Evolutionary conservation across 805 yeast species (phyloP).

Genomic region (Torulaspora maleeae): DNA sequence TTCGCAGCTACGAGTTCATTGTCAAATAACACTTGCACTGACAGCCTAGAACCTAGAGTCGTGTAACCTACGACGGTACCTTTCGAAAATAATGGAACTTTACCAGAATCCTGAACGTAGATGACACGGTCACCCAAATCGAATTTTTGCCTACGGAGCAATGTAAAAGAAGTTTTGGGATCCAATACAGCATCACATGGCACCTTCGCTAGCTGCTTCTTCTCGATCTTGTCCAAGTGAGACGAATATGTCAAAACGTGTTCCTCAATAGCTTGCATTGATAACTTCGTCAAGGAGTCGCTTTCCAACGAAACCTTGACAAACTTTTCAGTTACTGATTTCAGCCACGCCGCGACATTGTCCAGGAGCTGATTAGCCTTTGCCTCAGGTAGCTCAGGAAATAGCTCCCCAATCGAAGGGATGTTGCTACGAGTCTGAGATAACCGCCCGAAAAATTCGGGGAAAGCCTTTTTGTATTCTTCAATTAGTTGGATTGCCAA

Average conservation of each 20-base stretch:
- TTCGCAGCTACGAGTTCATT: slow-evolving; percentile 77
- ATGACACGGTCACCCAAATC: slow-evolving; percentile 85
- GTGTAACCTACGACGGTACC: slow-evolving; percentile 87
- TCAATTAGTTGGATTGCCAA: slow-evolving; percentile 62
- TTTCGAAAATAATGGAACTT: slow-evolving; percentile 77
- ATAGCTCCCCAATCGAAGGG: slow-evolving; percentile 31
- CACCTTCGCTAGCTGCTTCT: slow-evolving; percentile 67
- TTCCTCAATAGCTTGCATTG: slow-evolving; percentile 64
- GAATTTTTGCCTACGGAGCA: slow-evolving; percentile 70
- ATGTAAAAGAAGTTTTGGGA: slow-evolving; percentile 66
- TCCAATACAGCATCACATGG: slow-evolving; percentile 79
- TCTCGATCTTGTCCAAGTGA: slow-evolving; percentile 43
- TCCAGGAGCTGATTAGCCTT: slow-evolving; percentile 29
- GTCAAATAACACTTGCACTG: slow-evolving; percentile 80
- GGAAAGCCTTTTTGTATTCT: slow-evolving; percentile 59
- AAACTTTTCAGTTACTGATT: slow-evolving; percentile 49
- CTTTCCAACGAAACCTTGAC: slow-evolving; percentile 68
- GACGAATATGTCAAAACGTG: slow-evolving; percentile 46
- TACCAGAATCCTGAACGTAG: slow-evolving; percentile 80
- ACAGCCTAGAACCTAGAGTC: slow-evolving; percentile 47
- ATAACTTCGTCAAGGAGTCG: slow-evolving; percentile 65
- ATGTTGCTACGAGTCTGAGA: slow-evolving; percentile 26
- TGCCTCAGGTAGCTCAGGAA: slow-evolving; percentile 36
- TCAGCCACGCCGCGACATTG: slow-evolving; percentile 41
- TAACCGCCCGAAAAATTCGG: slow-evolving; percentile 49